These are phyloP conservation scores for Novymonas esmeraldas DNA, from an alignment of 208 protist genomes.

Conservation along the genomic window DNA sequence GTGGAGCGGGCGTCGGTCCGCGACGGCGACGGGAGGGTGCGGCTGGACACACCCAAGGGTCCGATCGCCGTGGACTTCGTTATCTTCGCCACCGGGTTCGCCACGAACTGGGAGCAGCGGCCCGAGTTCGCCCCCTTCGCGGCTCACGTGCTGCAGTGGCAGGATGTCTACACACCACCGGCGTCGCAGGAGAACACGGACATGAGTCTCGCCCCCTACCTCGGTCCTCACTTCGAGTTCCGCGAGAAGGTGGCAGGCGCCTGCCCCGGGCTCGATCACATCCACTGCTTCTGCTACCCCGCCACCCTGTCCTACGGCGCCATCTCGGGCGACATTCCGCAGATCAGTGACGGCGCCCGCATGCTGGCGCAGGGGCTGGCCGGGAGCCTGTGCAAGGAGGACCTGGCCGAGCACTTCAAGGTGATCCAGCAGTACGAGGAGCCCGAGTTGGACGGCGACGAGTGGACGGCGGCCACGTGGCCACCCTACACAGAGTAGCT, in stretches of 20 bases:
- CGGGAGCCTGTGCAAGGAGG: slow-evolving; percentile 2
- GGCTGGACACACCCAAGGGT: slow-evolving; percentile 5
- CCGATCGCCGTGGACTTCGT: slow-evolving; percentile 6
- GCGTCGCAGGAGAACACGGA: slow-evolving; percentile 2
- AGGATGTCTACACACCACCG: slow-evolving; percentile 9
- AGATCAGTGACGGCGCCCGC: slow-evolving; percentile 16
- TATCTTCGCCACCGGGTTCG: slow-evolving; percentile 16
- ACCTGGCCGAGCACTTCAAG: slow-evolving; percentile 13
- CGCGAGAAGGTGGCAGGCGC: not conserved
- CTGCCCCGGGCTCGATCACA: slow-evolving; percentile 9
- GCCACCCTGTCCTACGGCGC: slow-evolving; percentile 18
- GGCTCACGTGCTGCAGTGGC: slow-evolving; percentile 13
- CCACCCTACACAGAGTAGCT: slow-evolving; percentile 14
- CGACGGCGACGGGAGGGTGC: not conserved
- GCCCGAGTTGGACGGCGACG: slow-evolving; percentile 6
- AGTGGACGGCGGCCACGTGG: slow-evolving; percentile 6
- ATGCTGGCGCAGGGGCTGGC: slow-evolving; percentile 15
- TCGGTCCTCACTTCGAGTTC: slow-evolving; percentile 18
- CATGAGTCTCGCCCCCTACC: slow-evolving; percentile 13
- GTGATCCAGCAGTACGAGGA: not conserved
- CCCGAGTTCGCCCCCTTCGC: slow-evolving; percentile 20
- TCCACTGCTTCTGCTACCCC: slow-evolving; percentile 25
- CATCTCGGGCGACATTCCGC: slow-evolving; percentile 11
- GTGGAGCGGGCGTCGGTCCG: slow-evolving; percentile 4
- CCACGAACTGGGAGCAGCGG: slow-evolving; percentile 13